Conservation (phyloP, 2,329 filamentous ascomycete species). For the Pseudodiploospora longispora region DNA sequence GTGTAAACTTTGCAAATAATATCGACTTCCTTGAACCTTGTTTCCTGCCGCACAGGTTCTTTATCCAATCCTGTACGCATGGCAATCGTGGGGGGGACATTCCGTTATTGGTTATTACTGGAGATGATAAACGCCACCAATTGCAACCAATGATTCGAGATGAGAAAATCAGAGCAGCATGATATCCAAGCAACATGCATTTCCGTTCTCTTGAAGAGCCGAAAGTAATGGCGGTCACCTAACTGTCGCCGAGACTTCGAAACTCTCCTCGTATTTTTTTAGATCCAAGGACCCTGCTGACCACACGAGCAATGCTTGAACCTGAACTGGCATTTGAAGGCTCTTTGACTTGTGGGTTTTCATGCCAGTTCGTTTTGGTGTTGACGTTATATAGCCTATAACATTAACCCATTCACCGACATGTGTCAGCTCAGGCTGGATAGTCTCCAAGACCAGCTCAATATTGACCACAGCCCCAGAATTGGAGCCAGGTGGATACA, state of each 20-base stretch:
- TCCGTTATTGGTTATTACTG: not conserved
- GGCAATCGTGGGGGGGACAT: conserved; percentile 8
- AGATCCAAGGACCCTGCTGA: conserved; percentile 65
- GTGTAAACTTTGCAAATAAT: too few species aligned
- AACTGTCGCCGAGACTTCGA: conserved; percentile 28
- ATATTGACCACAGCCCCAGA: conserved; percentile 59
- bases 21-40: too few species aligned
- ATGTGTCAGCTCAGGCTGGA: conserved; percentile 55
- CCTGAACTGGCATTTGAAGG: conserved; percentile 23
- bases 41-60: too few species aligned
- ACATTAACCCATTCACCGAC: conserved; percentile 86
- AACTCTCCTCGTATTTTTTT: conserved; percentile 58
- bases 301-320: conserved; percentile 77
- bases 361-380: conserved; percentile 9
- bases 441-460: conserved; percentile 57
- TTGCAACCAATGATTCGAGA: too few species aligned
- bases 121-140: not conserved
- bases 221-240: conserved; percentile 6
- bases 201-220: too few species aligned
- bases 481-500: conserved; percentile 42
- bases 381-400: conserved; percentile 63
- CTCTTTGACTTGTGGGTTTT: conserved; percentile 1
- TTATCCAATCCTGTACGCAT: too few species aligned
- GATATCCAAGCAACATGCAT: too few species aligned
- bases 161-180: too few species aligned